Evolutionary conservation across 192 early-diverging fungal species (phyloP).

Genomic region (Geranomyces michiganensis): DNA sequence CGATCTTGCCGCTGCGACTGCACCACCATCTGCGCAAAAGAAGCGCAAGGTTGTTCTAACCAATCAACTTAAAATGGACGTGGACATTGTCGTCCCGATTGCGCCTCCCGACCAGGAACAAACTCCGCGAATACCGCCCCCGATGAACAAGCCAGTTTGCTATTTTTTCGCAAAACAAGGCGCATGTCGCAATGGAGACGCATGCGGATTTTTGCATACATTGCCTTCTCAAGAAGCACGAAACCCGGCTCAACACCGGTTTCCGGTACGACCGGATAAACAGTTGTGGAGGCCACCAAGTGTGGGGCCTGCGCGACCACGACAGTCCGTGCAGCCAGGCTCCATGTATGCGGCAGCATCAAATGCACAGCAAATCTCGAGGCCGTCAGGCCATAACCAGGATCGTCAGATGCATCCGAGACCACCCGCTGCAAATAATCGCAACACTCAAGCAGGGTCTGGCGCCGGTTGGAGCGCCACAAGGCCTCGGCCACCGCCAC

Average conservation of each 20-base stretch:
- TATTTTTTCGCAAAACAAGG: neutral
- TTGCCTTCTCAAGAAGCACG: neutral
- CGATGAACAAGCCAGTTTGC: neutral
- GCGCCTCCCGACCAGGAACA: too few relatives aligned
- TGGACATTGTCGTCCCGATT: neutral
- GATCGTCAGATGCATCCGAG: too few relatives aligned
- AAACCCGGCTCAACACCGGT: neutral
- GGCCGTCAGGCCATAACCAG: too few relatives aligned
- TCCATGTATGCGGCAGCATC: neutral
- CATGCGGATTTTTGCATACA: neutral
- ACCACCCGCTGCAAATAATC: too few relatives aligned
- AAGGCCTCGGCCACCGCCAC: too few relatives aligned
- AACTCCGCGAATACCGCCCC: too few relatives aligned
- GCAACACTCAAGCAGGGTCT: too few relatives aligned
- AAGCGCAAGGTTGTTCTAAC: too few relatives aligned
- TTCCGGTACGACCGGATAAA: neutral
- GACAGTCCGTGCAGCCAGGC: neutral
- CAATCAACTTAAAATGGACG: neutral
- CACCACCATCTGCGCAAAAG: too few relatives aligned
- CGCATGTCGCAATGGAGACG: constrained; percentile 4
- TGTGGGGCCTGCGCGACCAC: neutral
- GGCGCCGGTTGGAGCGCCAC: too few relatives aligned
- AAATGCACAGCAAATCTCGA: neutral
- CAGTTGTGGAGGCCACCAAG: too few relatives aligned
- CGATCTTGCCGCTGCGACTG: too few relatives aligned